phyloP scores from a whole-genome alignment of 768 basidiomycete genomes.

The Hypholoma sublateritium region DNA sequence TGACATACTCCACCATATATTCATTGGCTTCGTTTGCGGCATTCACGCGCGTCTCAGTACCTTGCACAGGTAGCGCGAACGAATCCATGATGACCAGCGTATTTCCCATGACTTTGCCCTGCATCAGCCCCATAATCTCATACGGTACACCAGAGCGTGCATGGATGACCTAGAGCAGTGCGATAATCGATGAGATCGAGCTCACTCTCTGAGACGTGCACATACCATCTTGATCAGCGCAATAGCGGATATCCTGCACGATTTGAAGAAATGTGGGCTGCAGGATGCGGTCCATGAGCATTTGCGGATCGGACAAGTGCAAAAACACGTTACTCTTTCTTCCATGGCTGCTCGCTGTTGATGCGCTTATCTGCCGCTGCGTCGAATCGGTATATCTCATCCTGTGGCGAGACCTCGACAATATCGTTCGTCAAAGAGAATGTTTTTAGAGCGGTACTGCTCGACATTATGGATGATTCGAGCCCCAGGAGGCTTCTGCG shows the following conservation, averaged over 20 bases:
- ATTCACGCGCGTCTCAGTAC: slow-evolving; percentile 97
- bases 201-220: not conserved
- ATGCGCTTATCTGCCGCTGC: slow-evolving; percentile 64
- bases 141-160: slow-evolving; percentile 96
- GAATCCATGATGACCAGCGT: slow-evolving; percentile 90
- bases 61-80: slow-evolving; percentile 95
- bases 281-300: not conserved
- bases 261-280: slow-evolving; percentile 81
- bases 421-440: slow-evolving; percentile 76
- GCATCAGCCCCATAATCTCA: slow-evolving; percentile 99
- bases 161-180: slow-evolving; percentile 79
- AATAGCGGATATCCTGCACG: slow-evolving; percentile 93
- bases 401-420: slow-evolving; percentile 67
- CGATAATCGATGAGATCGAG: slow-evolving; percentile 5
- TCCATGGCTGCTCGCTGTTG: slow-evolving; percentile 78
- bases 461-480: slow-evolving; percentile 28
- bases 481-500: not conserved
- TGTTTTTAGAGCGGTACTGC: slow-evolving; percentile 66
- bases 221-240: slow-evolving; percentile 93
- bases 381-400: slow-evolving; percentile 80
- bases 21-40: slow-evolving; percentile 95
- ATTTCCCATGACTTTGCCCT: slow-evolving; percentile 86
- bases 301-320: not conserved
- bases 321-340: slow-evolving; percentile 60
- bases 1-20: slow-evolving; percentile 95